Percentiles rank a stretch among this genome's conserved stretches.
These are phyloP conservation scores for Cocos nucifera DNA, from an alignment of 176 grass and related monocot species.

Conservation along the genomic window DNA sequence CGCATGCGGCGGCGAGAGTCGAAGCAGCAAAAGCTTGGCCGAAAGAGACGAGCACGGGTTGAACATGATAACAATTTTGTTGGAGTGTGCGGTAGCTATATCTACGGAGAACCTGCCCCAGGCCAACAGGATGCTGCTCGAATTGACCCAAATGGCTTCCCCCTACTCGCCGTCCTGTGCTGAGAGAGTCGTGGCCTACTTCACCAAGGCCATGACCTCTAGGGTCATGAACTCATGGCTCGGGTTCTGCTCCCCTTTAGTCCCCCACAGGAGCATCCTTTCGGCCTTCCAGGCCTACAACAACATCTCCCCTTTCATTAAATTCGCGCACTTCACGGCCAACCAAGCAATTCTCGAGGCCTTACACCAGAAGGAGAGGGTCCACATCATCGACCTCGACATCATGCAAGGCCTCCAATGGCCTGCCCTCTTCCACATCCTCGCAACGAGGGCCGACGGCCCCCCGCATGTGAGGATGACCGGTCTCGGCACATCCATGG, in stretches of 20 bases:
- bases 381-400: constrained; percentile 53
- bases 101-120: constrained; percentile 38
- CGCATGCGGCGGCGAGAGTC: not conserved
- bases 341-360: constrained; percentile 41
- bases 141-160: constrained; percentile 47
- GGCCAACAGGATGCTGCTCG: constrained; percentile 35
- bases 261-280: constrained; percentile 16
- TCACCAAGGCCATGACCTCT: constrained; percentile 36
- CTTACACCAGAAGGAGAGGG: constrained; percentile 19
- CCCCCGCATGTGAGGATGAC: constrained; percentile 37
- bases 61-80: constrained; percentile 40
- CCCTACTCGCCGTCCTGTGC: constrained; percentile 46
- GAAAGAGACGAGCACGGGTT: constrained; percentile 15
- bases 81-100: constrained; percentile 49
- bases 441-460: constrained; percentile 22
- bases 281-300: constrained; percentile 45
- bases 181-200: constrained; percentile 62
- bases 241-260: constrained; percentile 23
- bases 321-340: constrained; percentile 31
- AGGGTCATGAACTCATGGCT: constrained; percentile 44
- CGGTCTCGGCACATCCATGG: constrained; percentile 29
- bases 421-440: constrained; percentile 40
- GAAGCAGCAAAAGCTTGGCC: too few relatives aligned
- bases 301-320: constrained; percentile 32
- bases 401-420: constrained; percentile 50